Base-by-base conservation (phyloP, 2,329 filamentous ascomycete genomes). In the Apiospora koreana region DNA sequence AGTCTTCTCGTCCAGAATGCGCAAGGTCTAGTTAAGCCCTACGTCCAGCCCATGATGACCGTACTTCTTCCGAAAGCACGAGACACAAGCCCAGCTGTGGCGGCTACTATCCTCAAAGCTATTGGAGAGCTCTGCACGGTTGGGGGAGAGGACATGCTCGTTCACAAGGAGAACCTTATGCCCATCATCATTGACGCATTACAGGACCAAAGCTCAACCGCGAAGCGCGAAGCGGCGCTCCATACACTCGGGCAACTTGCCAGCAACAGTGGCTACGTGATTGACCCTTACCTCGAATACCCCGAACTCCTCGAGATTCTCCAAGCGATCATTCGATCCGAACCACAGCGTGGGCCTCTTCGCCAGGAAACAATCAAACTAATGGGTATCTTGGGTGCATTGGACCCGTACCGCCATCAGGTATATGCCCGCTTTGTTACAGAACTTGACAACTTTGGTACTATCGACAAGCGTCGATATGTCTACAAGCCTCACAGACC, bases 211-310 rank as follows among this genome's bases (percentile, higher is more conserved):
- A 94, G 94, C 74, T 97, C 95, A 3, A 92, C 94, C 65, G 87
- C 91, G 64, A 98, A 98, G 82, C 91, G 96, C 69, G 95, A 97
- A 80, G 94, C 97, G 7, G 95, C 96, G 3, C 86, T 99, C 42
- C 93, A 93, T 74, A 96, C 96, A 0, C 86, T 99, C 0, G 95
- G 95, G 25, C 95, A 98, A 79, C 85, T 99, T 69, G 94, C 96
- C 7, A 97, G 94, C 78, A 98, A 97, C 81, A 96, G 95, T 16
- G 96, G 97, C 75, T 99, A 99, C 82, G 97, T 99, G 68, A 98
- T 99, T 71, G 91, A 95, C 69, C 97, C 97, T 0, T 99, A 99
- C 77, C 87, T 95, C 65, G 95, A 99, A 72, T 97, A 98, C 76
- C 96, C 97, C 0, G 92, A 98, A 78, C 88, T 99, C 10, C 90